Conservation (phyloP, 2,329 filamentous ascomycete species). For the Cladophialophora chaetospira region DNA sequence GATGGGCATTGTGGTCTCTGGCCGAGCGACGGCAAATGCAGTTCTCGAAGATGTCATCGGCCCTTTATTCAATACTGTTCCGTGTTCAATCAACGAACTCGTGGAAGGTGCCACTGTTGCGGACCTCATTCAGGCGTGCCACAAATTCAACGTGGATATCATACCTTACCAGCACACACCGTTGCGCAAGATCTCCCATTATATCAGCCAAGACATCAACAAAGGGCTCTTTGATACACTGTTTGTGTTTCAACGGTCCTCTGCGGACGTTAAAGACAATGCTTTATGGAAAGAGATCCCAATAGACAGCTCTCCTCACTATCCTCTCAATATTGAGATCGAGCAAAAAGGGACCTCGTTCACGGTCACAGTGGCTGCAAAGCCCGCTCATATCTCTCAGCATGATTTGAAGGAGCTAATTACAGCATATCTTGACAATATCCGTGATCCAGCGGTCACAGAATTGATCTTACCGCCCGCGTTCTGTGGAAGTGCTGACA, state of each 20-base stretch:
- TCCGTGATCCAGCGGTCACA: constrained; percentile 14
- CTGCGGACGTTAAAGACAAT: constrained; percentile 32
- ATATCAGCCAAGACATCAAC: constrained; percentile 61
- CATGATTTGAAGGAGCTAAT: constrained; percentile 45
- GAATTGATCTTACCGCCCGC: constrained; percentile 3
- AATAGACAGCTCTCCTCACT: constrained; percentile 60
- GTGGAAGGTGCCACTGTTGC: constrained; percentile 56
- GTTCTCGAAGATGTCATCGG: constrained; percentile 70
- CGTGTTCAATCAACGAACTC: constrained; percentile 59
- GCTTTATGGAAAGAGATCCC: constrained; percentile 59
- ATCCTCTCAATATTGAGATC: constrained; percentile 76
- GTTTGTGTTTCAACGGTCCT: constrained; percentile 74
- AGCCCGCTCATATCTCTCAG: constrained; percentile 47
- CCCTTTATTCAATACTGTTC: constrained; percentile 87
- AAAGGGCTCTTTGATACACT: constrained; percentile 73
- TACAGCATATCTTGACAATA: constrained; percentile 39
- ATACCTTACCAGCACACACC: constrained; percentile 77
- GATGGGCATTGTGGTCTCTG: constrained; percentile 77
- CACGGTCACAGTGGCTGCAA: constrained; percentile 61
- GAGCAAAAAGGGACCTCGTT: constrained; percentile 56
- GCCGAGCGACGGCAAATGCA: constrained; percentile 69
- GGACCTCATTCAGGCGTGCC: constrained; percentile 63
- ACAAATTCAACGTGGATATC: constrained; percentile 68
- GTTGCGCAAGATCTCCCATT: constrained; percentile 77
- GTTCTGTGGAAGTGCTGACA: constrained; percentile 8